Conservation (phyloP, 164 flowering plant species). For the Aristolochia californica region DNA sequence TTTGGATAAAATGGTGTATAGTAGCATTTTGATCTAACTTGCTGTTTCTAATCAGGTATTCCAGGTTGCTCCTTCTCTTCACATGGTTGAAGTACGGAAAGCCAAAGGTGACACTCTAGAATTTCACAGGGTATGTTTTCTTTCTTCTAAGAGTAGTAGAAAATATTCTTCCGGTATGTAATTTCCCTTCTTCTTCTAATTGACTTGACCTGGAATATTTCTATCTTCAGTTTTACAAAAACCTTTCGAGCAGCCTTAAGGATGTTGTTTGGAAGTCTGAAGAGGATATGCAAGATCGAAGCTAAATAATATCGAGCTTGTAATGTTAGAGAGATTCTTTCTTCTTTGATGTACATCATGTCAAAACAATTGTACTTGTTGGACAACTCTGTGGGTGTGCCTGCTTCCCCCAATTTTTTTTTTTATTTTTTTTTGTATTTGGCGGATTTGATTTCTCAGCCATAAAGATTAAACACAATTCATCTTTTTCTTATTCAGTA, state of each 20-base stretch:
- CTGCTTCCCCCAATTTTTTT: constrained; percentile 8
- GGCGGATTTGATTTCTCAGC: neutral
- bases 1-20: neutral
- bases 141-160: too few species aligned
- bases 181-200: neutral
- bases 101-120: constrained; percentile 98
- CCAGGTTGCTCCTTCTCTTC: constrained; percentile 98
- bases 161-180: too few species aligned
- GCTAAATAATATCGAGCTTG: too few species aligned
- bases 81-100: constrained; percentile 96
- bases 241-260: constrained; percentile 68
- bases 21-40: too few species aligned
- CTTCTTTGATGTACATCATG: neutral
- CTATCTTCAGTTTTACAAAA: constrained; percentile 71
- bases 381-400: neutral
- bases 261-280: constrained; percentile 95
- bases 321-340: neutral
- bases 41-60: constrained; percentile 46
- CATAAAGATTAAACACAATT: neutral
- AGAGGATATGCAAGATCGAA: constrained; percentile 55
- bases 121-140: constrained; percentile 77
- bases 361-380: neutral
- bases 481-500: neutral
- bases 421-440: too few species aligned
- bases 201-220: neutral